Percentiles rank a stretch among this genome's conserved stretches.
Evolutionary conservation across 352 stramenopile genomes (phyloP).

Genomic region (Phytopythium mirpurense): DNA sequence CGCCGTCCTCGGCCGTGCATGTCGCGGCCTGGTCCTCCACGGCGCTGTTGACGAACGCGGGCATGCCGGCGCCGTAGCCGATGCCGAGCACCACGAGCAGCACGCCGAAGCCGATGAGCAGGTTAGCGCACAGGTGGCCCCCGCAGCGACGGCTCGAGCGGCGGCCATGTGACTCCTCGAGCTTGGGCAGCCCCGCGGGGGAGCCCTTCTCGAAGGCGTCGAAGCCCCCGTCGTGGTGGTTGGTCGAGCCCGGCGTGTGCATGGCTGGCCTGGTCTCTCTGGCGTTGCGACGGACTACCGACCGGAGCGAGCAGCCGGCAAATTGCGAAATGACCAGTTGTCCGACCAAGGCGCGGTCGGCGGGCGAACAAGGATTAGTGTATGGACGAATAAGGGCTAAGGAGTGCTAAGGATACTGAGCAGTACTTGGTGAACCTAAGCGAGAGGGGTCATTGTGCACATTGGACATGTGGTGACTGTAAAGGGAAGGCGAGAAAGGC

Average conservation of each 20-base stretch:
- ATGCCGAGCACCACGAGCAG: slow-evolving; percentile 40
- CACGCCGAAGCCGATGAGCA: slow-evolving; percentile 27
- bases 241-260: slow-evolving; percentile 18
- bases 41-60: slow-evolving; percentile 44
- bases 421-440: no score
- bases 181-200: slow-evolving; percentile 17
- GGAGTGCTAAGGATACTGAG: no score
- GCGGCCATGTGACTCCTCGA: slow-evolving; percentile 12
- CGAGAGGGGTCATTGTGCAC: no score
- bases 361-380: no score
- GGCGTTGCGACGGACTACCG: no score
- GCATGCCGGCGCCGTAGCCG: slow-evolving; percentile 48
- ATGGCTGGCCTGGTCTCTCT: no score
- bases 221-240: slow-evolving; percentile 8
- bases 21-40: slow-evolving; percentile 27
- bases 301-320: not conserved
- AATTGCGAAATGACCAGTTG: slow-evolving; percentile 2
- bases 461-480: no score
- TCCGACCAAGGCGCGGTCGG: no score
- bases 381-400: no score
- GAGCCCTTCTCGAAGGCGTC: slow-evolving; percentile 14
- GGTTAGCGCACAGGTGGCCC: slow-evolving; percentile 22
- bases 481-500: no score
- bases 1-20: slow-evolving; percentile 33
- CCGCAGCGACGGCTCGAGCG: slow-evolving; percentile 28